Conservation (phyloP, 768 basidiomycete genomes). For the Glaciozyma antarctica region DNA sequence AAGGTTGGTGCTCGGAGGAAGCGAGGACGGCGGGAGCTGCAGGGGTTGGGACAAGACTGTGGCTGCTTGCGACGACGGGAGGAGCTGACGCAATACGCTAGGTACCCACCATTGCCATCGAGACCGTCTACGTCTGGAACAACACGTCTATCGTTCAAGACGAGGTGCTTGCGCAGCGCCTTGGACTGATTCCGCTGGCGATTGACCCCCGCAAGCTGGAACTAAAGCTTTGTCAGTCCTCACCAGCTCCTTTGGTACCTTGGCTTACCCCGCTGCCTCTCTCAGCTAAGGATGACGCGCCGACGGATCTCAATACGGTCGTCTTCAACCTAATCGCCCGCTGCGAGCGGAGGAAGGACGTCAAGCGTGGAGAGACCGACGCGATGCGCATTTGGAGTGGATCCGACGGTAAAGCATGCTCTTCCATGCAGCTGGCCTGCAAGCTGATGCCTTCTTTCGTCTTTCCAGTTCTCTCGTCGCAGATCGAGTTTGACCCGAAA, state of each 20-base stretch:
- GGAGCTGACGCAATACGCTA: constrained; percentile 36
- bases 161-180: constrained; percentile 82
- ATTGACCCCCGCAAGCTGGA: constrained; percentile 68
- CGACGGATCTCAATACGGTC: constrained; percentile 82
- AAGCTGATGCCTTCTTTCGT: background rate
- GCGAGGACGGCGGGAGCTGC: no score
- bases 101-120: constrained; percentile 87
- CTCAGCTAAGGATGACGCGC: constrained; percentile 45
- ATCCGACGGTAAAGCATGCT: constrained; percentile 45
- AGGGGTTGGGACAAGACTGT: no score
- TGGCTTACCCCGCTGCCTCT: background rate
- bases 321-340: constrained; percentile 66
- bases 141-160: constrained; percentile 91
- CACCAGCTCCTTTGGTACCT: background rate
- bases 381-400: constrained; percentile 62
- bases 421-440: background rate
- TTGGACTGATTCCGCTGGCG: constrained; percentile 82
- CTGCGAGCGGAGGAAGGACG: constrained; percentile 51
- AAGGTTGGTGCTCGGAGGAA: no score
- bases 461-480: constrained; percentile 35
- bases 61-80: no score
- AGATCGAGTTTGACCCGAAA: constrained; percentile 63
- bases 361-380: constrained; percentile 49
- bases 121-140: constrained; percentile 83
- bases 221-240: constrained; percentile 36